phyloP scores from a whole-genome alignment of 768 basidiomycete species.

The Agrocybe praecox region DNA sequence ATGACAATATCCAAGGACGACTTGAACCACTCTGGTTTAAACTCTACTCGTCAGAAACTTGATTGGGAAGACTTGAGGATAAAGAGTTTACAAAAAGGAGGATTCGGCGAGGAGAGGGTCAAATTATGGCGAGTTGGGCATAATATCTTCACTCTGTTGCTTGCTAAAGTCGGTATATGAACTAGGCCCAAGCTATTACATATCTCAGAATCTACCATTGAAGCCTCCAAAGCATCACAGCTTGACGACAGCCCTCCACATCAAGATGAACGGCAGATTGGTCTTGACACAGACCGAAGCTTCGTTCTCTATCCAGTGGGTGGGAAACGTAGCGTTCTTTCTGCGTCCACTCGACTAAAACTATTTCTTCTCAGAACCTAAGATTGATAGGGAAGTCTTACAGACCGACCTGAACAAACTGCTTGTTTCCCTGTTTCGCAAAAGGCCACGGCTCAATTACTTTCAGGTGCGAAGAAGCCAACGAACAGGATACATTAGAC shows the following conservation, averaged over 20 bases:
- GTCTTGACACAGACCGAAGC: slow-evolving; percentile 88
- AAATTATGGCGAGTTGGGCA: slow-evolving; percentile 53
- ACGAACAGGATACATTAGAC: background rate
- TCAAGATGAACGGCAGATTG: slow-evolving; percentile 84
- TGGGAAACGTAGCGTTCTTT: slow-evolving; percentile 29
- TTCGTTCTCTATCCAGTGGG: slow-evolving; percentile 94
- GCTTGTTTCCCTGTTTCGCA: slow-evolving; percentile 75
- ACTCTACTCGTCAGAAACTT: slow-evolving; percentile 3
- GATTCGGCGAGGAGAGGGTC: slow-evolving; percentile 60
- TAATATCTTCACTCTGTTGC: background rate
- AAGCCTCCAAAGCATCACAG: background rate
- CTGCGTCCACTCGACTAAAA: slow-evolving; percentile 16
- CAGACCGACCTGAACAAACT: slow-evolving; percentile 71
- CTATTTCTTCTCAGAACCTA: slow-evolving; percentile 17
- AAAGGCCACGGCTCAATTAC: slow-evolving; percentile 73
- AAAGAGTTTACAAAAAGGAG: slow-evolving; percentile 57
- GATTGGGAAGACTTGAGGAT: slow-evolving; percentile 50
- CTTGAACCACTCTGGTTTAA: background rate
- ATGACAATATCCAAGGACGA: no score
- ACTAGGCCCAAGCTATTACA: slow-evolving; percentile 30
- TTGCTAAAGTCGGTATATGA: background rate
- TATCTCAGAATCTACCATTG: slow-evolving; percentile 12
- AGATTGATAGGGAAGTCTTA: slow-evolving; percentile 49
- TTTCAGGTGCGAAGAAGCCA: slow-evolving; percentile 61
- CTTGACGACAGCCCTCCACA: slow-evolving; percentile 38